Percentiles rank a stretch among this genome's conserved stretches.
Evolutionary conservation across 225 moss, liverwort and hornwort genomes (phyloP).

Genomic region (Bryoerythrophyllum caledonicum): DNA sequence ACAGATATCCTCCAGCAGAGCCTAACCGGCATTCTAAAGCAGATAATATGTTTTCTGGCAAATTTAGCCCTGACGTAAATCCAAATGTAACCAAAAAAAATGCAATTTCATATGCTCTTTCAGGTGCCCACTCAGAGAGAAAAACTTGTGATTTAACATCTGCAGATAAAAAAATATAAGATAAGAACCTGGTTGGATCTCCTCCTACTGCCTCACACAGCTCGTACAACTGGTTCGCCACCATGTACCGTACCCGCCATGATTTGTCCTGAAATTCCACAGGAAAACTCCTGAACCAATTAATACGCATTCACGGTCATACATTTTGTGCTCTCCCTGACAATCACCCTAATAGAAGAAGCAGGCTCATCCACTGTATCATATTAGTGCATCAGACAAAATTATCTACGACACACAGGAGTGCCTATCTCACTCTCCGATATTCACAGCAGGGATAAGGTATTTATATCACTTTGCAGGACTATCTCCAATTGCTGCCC

Average conservation of each 20-base stretch:
- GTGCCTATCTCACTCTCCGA: not conserved
- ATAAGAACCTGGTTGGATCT: constrained; percentile 80
- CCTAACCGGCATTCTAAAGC: not conserved
- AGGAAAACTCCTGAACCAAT: constrained; percentile 9
- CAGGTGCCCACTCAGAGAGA: constrained; percentile 13
- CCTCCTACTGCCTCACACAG: constrained; percentile 96
- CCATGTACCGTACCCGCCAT: constrained; percentile 99
- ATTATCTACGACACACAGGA: not conserved
- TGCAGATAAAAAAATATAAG: constrained; percentile 20
- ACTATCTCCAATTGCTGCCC: not conserved
- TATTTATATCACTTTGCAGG: not conserved
- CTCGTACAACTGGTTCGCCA: constrained; percentile 96
- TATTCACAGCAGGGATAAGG: not conserved
- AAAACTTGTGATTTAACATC: constrained; percentile 9
- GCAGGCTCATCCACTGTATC: not conserved
- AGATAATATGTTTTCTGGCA: not conserved
- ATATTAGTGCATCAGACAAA: not conserved
- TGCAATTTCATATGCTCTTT: not conserved
- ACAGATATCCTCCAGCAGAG: not conserved
- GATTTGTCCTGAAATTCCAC: constrained; percentile 82
- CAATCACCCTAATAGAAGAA: not conserved
- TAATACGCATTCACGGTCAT: not conserved
- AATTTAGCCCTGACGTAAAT: not conserved
- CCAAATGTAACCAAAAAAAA: constrained; percentile 10
- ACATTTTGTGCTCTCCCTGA: not conserved